These are phyloP conservation scores for Yarrowia sp. DNA, from an alignment of 805 yeast species.

Conservation along the genomic window DNA sequence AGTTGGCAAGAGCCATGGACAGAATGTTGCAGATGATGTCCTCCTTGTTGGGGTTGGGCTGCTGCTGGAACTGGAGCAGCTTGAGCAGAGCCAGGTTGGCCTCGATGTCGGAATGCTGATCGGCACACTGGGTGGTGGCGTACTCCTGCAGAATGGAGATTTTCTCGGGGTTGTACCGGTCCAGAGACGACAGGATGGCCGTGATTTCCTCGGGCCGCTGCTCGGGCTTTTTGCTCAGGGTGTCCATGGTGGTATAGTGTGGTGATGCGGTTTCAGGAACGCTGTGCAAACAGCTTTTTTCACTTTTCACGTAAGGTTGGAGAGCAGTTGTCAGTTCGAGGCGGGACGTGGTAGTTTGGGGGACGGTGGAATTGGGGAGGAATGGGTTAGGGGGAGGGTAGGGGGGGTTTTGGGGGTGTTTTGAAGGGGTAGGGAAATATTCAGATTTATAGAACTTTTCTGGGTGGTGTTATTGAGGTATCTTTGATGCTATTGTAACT, in stretches of 20 bases:
- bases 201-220: constrained; percentile 43
- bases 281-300: neutral
- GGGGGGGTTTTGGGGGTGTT: no score
- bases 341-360: neutral
- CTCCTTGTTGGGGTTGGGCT: constrained; percentile 39
- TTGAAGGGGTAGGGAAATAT: no score
- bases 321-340: neutral
- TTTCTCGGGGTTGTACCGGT: constrained; percentile 46
- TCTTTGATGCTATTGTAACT: no score
- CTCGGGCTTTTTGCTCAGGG: constrained; percentile 22
- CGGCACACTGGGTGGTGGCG: constrained; percentile 41
- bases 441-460: no score
- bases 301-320: neutral
- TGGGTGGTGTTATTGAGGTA: no score
- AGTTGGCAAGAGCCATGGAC: constrained; percentile 43
- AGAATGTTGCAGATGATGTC: constrained; percentile 42
- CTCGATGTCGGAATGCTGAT: constrained; percentile 41
- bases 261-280: neutral
- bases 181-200: constrained; percentile 43
- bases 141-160: constrained; percentile 47
- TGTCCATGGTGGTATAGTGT: constrained; percentile 1
- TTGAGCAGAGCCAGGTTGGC: constrained; percentile 49
- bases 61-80: constrained; percentile 41
- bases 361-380: no score
- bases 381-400: no score